Conservation (phyloP, 768 basidiomycete genomes). For the Russula dissimulans region DNA sequence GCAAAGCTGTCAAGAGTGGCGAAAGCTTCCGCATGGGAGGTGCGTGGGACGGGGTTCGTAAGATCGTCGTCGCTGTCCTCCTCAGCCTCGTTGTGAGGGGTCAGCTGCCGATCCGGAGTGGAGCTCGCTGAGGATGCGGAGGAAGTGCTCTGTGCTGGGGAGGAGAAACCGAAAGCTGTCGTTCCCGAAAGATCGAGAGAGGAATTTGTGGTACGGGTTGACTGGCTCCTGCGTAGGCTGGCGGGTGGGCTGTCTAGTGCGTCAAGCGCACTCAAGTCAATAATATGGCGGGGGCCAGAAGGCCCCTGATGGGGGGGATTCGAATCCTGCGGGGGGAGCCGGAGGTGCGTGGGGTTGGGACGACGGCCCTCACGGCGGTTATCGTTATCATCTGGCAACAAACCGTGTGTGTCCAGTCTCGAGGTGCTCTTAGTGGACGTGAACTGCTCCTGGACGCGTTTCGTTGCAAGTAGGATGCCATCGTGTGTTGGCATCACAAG, state of each 20-base stretch:
- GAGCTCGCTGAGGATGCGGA: not conserved
- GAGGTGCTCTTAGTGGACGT: constrained; percentile 23
- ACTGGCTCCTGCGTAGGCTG: not conserved
- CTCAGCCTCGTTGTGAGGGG: constrained; percentile 8
- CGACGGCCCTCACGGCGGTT: not conserved
- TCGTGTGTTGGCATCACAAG: constrained; percentile 12
- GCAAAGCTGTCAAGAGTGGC: constrained; percentile 25
- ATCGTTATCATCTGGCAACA: constrained; percentile 6
- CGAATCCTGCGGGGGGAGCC: not conserved
- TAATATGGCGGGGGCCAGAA: not conserved
- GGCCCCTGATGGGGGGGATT: not conserved
- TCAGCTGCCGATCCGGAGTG: constrained; percentile 1
- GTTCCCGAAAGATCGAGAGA: constrained; percentile 12
- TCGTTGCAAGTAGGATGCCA: constrained; percentile 57
- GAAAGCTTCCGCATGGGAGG: constrained; percentile 31
- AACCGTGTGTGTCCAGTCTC: constrained; percentile 1
- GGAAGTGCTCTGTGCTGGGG: not conserved
- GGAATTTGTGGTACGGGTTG: not conserved
- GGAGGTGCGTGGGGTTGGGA: not conserved
- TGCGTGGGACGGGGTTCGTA: constrained; percentile 22
- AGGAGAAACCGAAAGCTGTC: constrained; percentile 2
- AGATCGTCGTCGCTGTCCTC: constrained; percentile 20
- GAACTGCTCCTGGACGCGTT: constrained; percentile 66
- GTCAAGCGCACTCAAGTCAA: not conserved
- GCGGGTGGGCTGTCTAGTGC: not conserved